These are phyloP conservation scores for Colletotrichum lupini DNA, from an alignment of 2,329 filamentous ascomycete genomes.

Conservation along the genomic window DNA sequence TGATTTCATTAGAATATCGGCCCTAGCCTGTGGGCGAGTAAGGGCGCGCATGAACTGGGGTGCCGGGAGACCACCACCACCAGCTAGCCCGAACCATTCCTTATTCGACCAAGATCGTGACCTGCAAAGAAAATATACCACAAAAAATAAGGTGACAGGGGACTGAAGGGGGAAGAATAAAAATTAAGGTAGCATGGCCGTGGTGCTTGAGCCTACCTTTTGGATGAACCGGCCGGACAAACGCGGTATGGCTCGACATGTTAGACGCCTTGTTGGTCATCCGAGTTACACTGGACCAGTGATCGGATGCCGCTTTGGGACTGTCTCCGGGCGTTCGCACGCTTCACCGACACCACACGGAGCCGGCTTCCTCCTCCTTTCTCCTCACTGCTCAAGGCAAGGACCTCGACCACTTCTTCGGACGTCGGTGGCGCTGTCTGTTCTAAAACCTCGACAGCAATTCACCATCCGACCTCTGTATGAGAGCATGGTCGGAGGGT, in stretches of 20 bases:
- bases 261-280: slow-evolving; percentile 19
- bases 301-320: slow-evolving; percentile 32
- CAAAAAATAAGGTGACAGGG: background rate
- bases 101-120: slow-evolving; percentile 24
- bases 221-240: slow-evolving; percentile 17
- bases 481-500: background rate
- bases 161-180: background rate
- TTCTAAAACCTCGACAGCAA: background rate
- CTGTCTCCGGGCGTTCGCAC: slow-evolving; percentile 1
- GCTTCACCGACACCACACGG: slow-evolving; percentile 10
- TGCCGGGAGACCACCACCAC: background rate
- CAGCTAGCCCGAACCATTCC: slow-evolving; percentile 11
- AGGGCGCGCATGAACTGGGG: slow-evolving; percentile 16
- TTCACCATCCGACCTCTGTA: background rate
- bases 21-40: slow-evolving; percentile 3
- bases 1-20: background rate
- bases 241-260: slow-evolving; percentile 12
- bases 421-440: background rate
- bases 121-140: slow-evolving; percentile 1
- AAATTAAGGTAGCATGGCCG: slow-evolving; percentile 12
- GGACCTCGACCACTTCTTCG: background rate
- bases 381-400: background rate
- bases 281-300: slow-evolving; percentile 28
- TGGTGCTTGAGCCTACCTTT: slow-evolving; percentile 3
- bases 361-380: background rate